A percentile compares a stretch with the other conserved stretches of the same genome.
These are phyloP conservation scores for Verticillium isaacii DNA, from an alignment of 2,329 filamentous ascomycete genomes.

Conservation along the genomic window DNA sequence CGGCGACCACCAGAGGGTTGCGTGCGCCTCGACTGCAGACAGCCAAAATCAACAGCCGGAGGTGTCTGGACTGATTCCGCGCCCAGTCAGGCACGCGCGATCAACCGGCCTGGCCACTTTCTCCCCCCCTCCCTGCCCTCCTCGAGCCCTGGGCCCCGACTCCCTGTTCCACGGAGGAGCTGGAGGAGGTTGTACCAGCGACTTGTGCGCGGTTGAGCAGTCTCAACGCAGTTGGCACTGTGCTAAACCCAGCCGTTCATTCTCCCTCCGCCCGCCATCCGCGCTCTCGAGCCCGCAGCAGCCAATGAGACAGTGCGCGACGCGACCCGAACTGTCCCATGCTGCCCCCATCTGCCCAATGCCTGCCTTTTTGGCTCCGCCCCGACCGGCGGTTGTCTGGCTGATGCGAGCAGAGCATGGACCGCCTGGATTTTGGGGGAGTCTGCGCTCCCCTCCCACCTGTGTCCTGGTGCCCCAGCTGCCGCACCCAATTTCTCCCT, in stretches of 20 bases:
- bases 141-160: neutral
- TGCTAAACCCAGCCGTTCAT: neutral
- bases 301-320: neutral
- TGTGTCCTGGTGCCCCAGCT: neutral
- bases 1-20: neutral
- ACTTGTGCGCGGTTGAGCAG: neutral
- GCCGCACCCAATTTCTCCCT: neutral
- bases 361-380: neutral
- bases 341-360: neutral
- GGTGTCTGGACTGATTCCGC: neutral
- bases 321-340: neutral
- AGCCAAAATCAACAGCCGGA: neutral
- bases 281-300: neutral
- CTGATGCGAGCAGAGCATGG: conserved; percentile 2
- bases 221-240: neutral
- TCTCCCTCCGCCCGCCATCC: neutral
- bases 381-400: conserved; percentile 1
- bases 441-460: conserved; percentile 3
- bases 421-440: conserved; percentile 4
- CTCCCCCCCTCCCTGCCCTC: neutral
- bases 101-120: neutral
- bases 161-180: neutral
- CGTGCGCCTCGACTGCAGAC: neutral
- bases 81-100: neutral
- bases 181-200: neutral